Conservation (phyloP, 2,329 filamentous ascomycete genomes). For the Ceratocystiopsis sp. region DNA sequence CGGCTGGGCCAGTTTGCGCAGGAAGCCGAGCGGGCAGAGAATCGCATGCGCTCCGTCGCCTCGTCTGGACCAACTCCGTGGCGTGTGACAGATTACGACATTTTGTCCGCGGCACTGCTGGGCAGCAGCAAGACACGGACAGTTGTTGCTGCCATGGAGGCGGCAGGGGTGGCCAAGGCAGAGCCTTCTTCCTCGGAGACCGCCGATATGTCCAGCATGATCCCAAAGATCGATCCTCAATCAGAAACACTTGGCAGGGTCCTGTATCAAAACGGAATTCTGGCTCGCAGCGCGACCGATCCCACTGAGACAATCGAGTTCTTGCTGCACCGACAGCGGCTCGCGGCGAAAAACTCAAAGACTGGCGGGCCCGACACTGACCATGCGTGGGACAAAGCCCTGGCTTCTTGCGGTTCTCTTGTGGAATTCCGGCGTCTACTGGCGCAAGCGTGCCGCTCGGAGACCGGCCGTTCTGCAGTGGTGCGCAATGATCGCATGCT, state of each 20-base stretch:
- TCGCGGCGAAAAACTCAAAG: background rate
- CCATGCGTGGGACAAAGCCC: background rate
- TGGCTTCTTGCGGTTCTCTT: slow-evolving; percentile 7
- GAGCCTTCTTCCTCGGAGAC: too few species aligned
- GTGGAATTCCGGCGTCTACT: slow-evolving; percentile 13
- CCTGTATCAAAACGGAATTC: slow-evolving; percentile 15
- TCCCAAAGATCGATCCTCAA: background rate
- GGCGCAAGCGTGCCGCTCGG: slow-evolving; percentile 1
- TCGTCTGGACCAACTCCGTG: slow-evolving; percentile 14
- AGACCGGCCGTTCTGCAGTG: too few species aligned
- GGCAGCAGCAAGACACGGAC: background rate
- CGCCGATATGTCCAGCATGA: too few species aligned
- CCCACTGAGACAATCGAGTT: slow-evolving; percentile 11
- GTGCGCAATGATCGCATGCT: too few species aligned
- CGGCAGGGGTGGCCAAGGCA: background rate
- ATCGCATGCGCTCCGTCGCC: slow-evolving; percentile 1
- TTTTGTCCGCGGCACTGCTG: slow-evolving; percentile 23
- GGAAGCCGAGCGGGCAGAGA: slow-evolving; percentile 8
- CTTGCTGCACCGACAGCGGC: slow-evolving; percentile 13
- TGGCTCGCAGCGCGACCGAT: slow-evolving; percentile 6
- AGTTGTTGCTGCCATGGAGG: background rate
- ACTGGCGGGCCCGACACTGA: background rate
- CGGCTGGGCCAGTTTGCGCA: slow-evolving; percentile 17
- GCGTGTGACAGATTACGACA: slow-evolving; percentile 25
- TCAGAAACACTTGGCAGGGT: slow-evolving; percentile 2